Conservation (phyloP, 2,329 filamentous ascomycete species). For the Talaromyces sp. region DNA sequence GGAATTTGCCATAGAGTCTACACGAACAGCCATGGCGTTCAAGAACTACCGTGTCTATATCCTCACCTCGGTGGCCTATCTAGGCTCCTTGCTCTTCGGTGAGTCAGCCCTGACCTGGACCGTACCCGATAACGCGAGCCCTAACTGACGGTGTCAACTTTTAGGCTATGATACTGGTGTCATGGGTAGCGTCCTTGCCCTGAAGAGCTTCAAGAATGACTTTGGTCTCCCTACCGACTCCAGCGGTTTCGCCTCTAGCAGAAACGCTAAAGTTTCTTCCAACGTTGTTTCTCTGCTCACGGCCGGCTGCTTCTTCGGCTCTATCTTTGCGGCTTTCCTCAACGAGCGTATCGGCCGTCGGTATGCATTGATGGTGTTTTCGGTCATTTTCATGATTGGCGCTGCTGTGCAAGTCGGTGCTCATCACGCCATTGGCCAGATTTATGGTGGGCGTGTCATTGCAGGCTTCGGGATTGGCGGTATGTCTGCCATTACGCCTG, state of each 20-base stretch:
- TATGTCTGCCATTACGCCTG: neutral
- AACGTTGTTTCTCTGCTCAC: neutral
- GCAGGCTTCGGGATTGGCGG: neutral
- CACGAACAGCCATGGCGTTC: constrained; percentile 21
- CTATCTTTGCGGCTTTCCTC: neutral
- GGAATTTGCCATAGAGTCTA: neutral
- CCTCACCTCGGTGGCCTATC: constrained; percentile 43
- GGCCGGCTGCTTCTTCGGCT: neutral
- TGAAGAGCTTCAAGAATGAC: constrained; percentile 40
- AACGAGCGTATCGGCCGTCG: neutral
- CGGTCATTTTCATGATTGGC: neutral
- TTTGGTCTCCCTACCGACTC: constrained; percentile 36
- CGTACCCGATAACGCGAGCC: neutral
- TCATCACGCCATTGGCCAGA: neutral
- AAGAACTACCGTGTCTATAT: constrained; percentile 46
- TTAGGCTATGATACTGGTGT: constrained; percentile 43
- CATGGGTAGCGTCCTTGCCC: constrained; percentile 40
- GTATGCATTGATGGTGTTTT: neutral
- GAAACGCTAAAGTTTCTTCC: constrained; percentile 26
- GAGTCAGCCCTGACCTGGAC: constrained; percentile 9
- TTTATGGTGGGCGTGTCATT: neutral
- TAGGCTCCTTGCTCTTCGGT: constrained; percentile 46
- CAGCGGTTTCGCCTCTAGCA: constrained; percentile 30
- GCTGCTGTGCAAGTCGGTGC: neutral
- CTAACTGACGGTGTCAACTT: neutral